Evolutionary conservation across 2,329 filamentous ascomycete genomes (phyloP).

Genomic region (Ascochyta lentis): DNA sequence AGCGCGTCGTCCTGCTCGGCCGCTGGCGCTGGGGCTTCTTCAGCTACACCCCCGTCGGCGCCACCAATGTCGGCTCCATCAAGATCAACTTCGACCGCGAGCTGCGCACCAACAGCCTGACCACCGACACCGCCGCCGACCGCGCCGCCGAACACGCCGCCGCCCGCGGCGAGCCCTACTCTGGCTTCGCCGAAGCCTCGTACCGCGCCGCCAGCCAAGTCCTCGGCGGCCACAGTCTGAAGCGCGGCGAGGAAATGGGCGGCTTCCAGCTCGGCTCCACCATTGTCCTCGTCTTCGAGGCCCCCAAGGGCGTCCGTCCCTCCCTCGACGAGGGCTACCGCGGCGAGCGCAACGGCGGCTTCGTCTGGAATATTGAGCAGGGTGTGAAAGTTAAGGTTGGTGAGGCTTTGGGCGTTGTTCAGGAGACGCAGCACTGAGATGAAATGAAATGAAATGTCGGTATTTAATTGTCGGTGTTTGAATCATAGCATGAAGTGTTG

Average conservation of each 20-base stretch:
- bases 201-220: constrained; percentile 80
- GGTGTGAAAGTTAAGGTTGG: constrained; percentile 91
- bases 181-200: constrained; percentile 91
- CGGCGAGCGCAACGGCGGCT: constrained; percentile 69
- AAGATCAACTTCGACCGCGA: constrained; percentile 96
- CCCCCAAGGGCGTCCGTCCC: constrained; percentile 69
- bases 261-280: constrained; percentile 96
- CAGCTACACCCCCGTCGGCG: constrained; percentile 91
- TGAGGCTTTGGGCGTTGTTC: constrained; percentile 79
- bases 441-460: no score
- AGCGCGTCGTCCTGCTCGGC: constrained; percentile 90
- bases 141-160: constrained; percentile 81
- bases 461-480: no score
- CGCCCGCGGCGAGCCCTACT: constrained; percentile 77
- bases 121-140: constrained; percentile 91
- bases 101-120: constrained; percentile 87
- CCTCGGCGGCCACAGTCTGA: constrained; percentile 81
- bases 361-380: constrained; percentile 85
- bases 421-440: constrained; percentile 43
- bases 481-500: no score
- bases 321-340: constrained; percentile 64
- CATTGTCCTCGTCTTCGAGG: constrained; percentile 95
- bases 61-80: constrained; percentile 96
- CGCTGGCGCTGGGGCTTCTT: constrained; percentile 98
- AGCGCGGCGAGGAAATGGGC: constrained; percentile 94